Evolutionary conservation across 106 monocot species (phyloP).

Genomic region (Acorus calamus): DNA sequence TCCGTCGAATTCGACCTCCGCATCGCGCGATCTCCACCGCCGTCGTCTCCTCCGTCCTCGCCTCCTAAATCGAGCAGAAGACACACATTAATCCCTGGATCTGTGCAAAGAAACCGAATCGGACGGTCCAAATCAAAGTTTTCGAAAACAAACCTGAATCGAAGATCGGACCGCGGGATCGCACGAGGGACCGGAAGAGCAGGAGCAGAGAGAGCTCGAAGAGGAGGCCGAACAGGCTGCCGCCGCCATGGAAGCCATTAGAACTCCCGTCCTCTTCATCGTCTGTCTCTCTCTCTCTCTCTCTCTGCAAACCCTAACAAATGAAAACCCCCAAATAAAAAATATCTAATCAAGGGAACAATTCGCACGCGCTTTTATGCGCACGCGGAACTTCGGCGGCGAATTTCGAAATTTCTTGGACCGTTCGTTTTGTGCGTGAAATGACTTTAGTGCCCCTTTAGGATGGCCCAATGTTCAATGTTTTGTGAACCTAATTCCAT

Average conservation of each 20-base stretch:
- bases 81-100: background rate
- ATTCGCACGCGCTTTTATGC: no score
- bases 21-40: background rate
- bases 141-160: background rate
- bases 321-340: no score
- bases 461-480: no score
- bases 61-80: background rate
- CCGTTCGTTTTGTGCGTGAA: no score
- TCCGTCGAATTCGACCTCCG: background rate
- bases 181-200: background rate
- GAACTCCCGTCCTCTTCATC: conserved; percentile 10
- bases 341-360: no score
- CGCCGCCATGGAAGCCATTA: conserved; percentile 10
- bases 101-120: no score
- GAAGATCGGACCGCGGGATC: background rate
- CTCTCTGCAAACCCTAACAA: background rate
- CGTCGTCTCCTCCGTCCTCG: background rate
- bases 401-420: no score
- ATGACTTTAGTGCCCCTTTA: no score
- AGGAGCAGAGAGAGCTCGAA: background rate
- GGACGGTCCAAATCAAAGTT: no score
- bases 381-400: no score
- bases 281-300: conserved; percentile 4
- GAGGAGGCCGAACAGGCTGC: background rate
- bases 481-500: no score